Base-by-base conservation (phyloP, 208 protist genomes). In the Leishmania aethiopica region DNA sequence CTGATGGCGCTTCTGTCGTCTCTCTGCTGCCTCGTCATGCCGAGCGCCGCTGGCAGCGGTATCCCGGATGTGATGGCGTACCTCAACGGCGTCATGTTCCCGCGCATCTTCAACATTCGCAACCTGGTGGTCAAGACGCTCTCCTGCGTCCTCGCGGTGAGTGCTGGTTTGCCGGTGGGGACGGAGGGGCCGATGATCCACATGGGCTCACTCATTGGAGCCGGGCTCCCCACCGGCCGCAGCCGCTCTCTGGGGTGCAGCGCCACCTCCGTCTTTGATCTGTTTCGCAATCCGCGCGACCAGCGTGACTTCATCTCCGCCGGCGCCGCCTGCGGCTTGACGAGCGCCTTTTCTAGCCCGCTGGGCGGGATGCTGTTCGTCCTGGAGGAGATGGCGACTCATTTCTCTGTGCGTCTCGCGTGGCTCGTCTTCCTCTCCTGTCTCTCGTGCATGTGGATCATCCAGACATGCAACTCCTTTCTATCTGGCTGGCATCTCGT, bases 141-240 rank as follows among this genome's bases (percentile, higher is more conserved):
- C 35, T 94, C 90, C 8, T 96, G 93, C 82, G 87, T 92, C 70
- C 71, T 96, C 51, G 87, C 93, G 60, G 96, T 99, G 6, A 89
- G 86, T 17, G 84, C 88, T 35, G 93, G 95, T 32, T 80, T 99
- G 42, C 90, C 93, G 22, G 93, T 96, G 19, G 97, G 97, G 22
- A 92, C 90, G 28, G 96, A 99, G 85, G 97, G 97, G 1, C 96
- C 96, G 1, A 98, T 99, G 89, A 97, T 99, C 70, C 97, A 99
- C 89, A 96, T 96, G 83, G 97, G 97, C 55, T 90, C 96, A 47
- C 82, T 97, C 70, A 92, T 98, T 71, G 95, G 91, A 17, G 96
- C 93, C 6, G 95, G 95, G 0, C 70, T 98, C 25, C 93, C 91
- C 22, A 94, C 96, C 19, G 94, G 94, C 10, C 88, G 89, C 47